phyloP scores from a whole-genome alignment of 495 filamentous ascomycete genomes.

The Penicillium flavigenum region DNA sequence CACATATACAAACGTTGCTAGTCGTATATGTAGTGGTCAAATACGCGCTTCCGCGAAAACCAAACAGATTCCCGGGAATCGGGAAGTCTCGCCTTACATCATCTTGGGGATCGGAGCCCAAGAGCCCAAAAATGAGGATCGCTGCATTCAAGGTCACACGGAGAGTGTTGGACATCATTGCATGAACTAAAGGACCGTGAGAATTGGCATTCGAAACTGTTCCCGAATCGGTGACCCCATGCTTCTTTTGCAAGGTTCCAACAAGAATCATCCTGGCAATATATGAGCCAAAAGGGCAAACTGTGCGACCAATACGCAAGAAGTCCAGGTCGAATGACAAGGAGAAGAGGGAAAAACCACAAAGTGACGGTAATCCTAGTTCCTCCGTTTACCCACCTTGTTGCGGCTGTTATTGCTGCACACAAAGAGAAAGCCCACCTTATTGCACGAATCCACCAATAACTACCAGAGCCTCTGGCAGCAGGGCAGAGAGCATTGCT shows the following conservation, averaged over 20 bases:
- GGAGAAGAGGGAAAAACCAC: background rate
- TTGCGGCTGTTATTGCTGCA: constrained; percentile 28
- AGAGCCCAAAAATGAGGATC: constrained; percentile 20
- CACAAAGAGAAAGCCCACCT: constrained; percentile 8
- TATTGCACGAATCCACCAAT: constrained; percentile 16
- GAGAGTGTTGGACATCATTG: constrained; percentile 42
- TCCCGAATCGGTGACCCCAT: constrained; percentile 18
- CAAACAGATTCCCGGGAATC: background rate
- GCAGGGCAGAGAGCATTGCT: constrained; percentile 14
- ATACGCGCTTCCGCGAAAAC: background rate
- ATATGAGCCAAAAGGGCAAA: background rate
- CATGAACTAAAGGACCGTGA: constrained; percentile 33
- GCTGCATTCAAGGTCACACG: constrained; percentile 26
- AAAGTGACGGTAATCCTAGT: constrained; percentile 18
- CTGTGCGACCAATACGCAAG: constrained; percentile 15
- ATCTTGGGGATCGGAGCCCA: constrained; percentile 19
- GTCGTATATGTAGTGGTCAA: background rate
- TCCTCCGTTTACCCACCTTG: constrained; percentile 16
- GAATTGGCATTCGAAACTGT: constrained; percentile 14
- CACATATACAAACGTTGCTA: background rate
- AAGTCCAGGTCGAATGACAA: constrained; percentile 3
- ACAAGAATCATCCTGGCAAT: constrained; percentile 22
- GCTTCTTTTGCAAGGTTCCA: constrained; percentile 13
- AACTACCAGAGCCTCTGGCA: constrained; percentile 1
- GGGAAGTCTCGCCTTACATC: constrained; percentile 26